phyloP scores from a whole-genome alignment of 108 stramenopile genomes.

The Stephanodiscus minutulus region DNA sequence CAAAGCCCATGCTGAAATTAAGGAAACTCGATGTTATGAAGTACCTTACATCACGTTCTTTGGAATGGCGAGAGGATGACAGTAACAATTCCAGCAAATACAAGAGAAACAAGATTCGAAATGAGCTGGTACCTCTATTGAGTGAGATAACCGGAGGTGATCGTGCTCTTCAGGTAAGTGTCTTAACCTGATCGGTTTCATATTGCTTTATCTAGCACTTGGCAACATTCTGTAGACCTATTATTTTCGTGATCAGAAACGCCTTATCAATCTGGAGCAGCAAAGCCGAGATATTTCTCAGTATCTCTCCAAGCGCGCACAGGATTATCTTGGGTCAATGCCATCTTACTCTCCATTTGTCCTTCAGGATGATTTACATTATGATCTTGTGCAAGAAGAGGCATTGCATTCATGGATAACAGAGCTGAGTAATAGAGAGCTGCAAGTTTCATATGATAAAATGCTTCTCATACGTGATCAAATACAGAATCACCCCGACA shows the following conservation, averaged over 20 bases:
- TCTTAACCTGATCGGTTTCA: constrained; percentile 5
- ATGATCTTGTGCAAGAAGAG: constrained; percentile 61
- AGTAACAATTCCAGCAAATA: constrained; percentile 76
- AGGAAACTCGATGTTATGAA: constrained; percentile 59
- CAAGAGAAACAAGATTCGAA: constrained; percentile 83
- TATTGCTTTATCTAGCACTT: background rate
- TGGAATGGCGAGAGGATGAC: constrained; percentile 81
- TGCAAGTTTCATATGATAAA: constrained; percentile 60
- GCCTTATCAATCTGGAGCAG: constrained; percentile 56
- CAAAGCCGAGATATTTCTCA: constrained; percentile 66
- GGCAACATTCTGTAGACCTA: background rate
- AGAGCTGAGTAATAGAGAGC: constrained; percentile 22
- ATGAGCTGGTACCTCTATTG: constrained; percentile 83
- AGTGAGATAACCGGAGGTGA: constrained; percentile 65
- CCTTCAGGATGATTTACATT: constrained; percentile 12
- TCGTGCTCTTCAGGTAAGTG: constrained; percentile 38
- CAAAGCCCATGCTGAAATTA: constrained; percentile 73
- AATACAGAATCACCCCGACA: constrained; percentile 54
- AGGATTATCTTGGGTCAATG: constrained; percentile 51
- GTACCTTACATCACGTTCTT: constrained; percentile 45
- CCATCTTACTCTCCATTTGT: constrained; percentile 24
- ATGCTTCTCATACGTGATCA: constrained; percentile 62
- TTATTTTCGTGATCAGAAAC: constrained; percentile 35
- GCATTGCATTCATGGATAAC: constrained; percentile 64
- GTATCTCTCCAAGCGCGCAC: constrained; percentile 50